A percentile compares a stretch with the other conserved stretches of the same genome.
phyloP scores from a whole-genome alignment of 2,329 filamentous ascomycete genomes.

The Escovopsis sp. region DNA sequence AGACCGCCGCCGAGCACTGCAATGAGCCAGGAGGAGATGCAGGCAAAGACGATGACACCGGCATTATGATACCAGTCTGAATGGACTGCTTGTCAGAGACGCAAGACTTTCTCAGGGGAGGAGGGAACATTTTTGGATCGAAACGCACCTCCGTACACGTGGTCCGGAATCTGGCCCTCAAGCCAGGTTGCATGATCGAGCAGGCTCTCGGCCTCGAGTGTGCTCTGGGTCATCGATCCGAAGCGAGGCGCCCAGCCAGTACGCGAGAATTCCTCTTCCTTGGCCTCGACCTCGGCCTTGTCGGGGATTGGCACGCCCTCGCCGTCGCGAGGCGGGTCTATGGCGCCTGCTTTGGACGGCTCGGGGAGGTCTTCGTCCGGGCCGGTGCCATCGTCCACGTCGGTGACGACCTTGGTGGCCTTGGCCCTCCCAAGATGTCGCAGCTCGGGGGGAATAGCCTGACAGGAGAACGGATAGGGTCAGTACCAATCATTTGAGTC shows the following conservation, averaged over 20 bases:
- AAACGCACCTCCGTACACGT: constrained; percentile 67
- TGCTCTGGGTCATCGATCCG: constrained; percentile 48
- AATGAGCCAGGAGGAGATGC: constrained; percentile 77
- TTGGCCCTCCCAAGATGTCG: constrained; percentile 26
- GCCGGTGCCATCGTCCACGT: constrained; percentile 57
- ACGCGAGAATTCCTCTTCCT: constrained; percentile 28
- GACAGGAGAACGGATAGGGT: constrained; percentile 4
- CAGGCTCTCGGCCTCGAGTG: constrained; percentile 48
- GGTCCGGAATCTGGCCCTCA: constrained; percentile 72
- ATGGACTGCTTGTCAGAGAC: constrained; percentile 1
- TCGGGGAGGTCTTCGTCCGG: constrained; percentile 66
- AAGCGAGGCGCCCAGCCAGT: constrained; percentile 87
- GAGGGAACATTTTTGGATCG: not conserved
- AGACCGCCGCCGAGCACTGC: constrained; percentile 82
- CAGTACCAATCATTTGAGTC: constrained; percentile 1
- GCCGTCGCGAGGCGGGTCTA: constrained; percentile 38
- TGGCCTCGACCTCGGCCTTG: constrained; percentile 37
- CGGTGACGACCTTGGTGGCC: constrained; percentile 59
- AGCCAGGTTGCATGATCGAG: constrained; percentile 81
- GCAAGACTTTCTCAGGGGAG: no score
- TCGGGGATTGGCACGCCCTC: constrained; percentile 33
- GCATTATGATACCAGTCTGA: constrained; percentile 94
- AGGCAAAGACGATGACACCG: constrained; percentile 85
- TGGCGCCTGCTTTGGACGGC: constrained; percentile 53
- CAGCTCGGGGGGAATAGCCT: constrained; percentile 26